Percentiles rank a stretch among this genome's conserved stretches.
Evolutionary conservation across 1,284 basidiomycete genomes (phyloP).

Genomic region (Malassezia arunalokei): DNA sequence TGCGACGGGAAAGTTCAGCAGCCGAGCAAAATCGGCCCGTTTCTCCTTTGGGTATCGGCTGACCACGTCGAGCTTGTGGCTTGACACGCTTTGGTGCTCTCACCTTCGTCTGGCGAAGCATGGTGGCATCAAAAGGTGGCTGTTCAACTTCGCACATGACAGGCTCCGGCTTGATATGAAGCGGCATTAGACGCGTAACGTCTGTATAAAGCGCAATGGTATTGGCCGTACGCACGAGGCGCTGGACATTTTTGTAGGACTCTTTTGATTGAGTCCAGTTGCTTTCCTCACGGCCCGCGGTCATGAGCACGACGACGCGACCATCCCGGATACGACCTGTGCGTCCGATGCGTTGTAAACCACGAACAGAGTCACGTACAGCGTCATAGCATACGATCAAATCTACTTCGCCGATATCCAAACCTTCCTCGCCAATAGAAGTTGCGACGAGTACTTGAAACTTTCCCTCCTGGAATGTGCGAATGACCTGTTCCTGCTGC

Average conservation of each 20-base stretch:
- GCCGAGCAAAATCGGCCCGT: slow-evolving; percentile 31
- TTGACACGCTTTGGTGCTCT: slow-evolving; percentile 16
- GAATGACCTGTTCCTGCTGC: slow-evolving; percentile 78
- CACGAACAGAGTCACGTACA: slow-evolving; percentile 82
- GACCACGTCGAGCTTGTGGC: slow-evolving; percentile 15
- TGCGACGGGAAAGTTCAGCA: slow-evolving; percentile 20
- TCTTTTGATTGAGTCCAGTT: slow-evolving; percentile 84
- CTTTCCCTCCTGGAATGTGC: slow-evolving; percentile 71
- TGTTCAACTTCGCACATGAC: slow-evolving; percentile 62
- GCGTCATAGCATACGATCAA: slow-evolving; percentile 93
- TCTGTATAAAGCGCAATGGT: slow-evolving; percentile 83
- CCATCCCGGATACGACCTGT: slow-evolving; percentile 89
- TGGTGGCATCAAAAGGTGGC: slow-evolving; percentile 40
- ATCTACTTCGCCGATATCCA: slow-evolving; percentile 99
- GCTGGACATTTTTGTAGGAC: slow-evolving; percentile 78
- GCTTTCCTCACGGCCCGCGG: slow-evolving; percentile 75
- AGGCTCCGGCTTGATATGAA: slow-evolving; percentile 61
- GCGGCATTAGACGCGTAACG: slow-evolving; percentile 72
- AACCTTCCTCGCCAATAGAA: slow-evolving; percentile 92
- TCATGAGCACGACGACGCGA: slow-evolving; percentile 78
- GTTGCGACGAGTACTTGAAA: slow-evolving; percentile 91
- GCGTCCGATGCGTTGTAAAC: slow-evolving; percentile 90
- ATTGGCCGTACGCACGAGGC: slow-evolving; percentile 70
- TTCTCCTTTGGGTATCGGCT: slow-evolving; percentile 26
- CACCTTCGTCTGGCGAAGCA: neutral